Evolutionary conservation across 441 rosid genomes (phyloP).

Genomic region (Sinapis alba): DNA sequence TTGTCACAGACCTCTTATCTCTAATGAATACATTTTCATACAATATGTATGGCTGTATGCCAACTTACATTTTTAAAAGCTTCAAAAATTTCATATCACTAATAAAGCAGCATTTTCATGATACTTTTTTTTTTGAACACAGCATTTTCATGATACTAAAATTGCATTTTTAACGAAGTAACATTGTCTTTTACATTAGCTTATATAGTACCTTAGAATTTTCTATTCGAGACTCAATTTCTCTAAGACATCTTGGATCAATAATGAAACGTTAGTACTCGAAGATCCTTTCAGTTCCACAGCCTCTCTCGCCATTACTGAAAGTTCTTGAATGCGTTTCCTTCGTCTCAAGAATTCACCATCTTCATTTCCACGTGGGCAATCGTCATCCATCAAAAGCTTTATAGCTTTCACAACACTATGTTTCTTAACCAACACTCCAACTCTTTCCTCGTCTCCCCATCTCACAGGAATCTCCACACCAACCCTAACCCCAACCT

Average conservation of each 20-base stretch:
- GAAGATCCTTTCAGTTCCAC: constrained; percentile 60
- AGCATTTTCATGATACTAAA: background rate
- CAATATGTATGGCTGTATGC: background rate
- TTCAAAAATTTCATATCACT: background rate
- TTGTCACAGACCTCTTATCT: background rate
- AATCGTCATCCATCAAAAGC: constrained; percentile 41
- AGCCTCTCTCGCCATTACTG: constrained; percentile 44
- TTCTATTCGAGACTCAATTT: constrained; percentile 6
- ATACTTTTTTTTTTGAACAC: no score
- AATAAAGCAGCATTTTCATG: background rate
- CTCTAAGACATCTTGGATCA: constrained; percentile 47
- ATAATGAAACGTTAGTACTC: constrained; percentile 37
- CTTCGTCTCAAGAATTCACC: constrained; percentile 45
- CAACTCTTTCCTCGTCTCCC: constrained; percentile 74
- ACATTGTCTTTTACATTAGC: background rate
- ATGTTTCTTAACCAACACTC: constrained; percentile 58
- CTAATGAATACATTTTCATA: background rate
- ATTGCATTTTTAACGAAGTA: background rate
- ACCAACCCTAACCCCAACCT: constrained; percentile 64
- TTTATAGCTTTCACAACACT: constrained; percentile 48
- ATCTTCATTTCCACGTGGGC: constrained; percentile 18
- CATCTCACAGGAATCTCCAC: constrained; percentile 62
- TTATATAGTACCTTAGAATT: background rate
- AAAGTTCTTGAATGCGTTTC: constrained; percentile 45
- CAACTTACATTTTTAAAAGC: background rate